Percentiles rank a stretch among this genome's conserved stretches.
phyloP scores from a whole-genome alignment of 306 rosid genomes.

The Benincasa hispida region DNA sequence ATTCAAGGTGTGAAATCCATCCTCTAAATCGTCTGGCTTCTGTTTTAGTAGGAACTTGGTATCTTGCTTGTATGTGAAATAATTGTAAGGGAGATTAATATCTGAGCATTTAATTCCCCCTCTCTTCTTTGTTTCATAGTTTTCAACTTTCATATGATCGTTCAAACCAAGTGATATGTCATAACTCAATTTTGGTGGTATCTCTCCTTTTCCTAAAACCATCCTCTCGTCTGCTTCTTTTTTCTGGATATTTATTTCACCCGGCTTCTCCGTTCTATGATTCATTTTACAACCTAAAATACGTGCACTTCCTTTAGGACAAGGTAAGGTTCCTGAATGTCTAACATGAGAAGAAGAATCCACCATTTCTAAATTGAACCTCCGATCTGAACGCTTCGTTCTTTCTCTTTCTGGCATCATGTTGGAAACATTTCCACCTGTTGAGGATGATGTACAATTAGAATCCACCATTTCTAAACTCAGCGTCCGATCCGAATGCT shows the following conservation, averaged over 20 bases:
- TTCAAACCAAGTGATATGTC: conserved; percentile 22
- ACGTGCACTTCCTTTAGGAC: conserved; percentile 19
- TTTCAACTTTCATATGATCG: conserved; percentile 17
- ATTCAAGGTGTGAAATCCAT: conserved; percentile 18
- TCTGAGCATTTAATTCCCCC: conserved; percentile 18
- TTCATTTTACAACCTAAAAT: conserved; percentile 17
- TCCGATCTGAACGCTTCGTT: conserved; percentile 15
- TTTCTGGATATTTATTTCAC: conserved; percentile 22
- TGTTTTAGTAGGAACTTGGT: conserved; percentile 38
- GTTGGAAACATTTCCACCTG: conserved; percentile 20
- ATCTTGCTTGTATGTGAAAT: conserved; percentile 19
- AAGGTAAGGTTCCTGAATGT: conserved; percentile 17
- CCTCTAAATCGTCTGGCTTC: conserved; percentile 23
- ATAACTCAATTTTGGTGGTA: conserved; percentile 19
- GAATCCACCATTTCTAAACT: conserved; percentile 20
- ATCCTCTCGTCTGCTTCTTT: conserved; percentile 26
- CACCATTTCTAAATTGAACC: conserved; percentile 19
- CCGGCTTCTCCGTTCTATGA: conserved; percentile 24
- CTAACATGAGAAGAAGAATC: conserved; percentile 19
- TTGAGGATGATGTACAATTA: conserved; percentile 31
- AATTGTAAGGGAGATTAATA: conserved; percentile 19
- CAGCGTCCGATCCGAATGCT: conserved; percentile 12
- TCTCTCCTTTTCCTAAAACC: conserved; percentile 16
- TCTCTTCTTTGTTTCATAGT: conserved; percentile 23
- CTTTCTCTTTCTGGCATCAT: conserved; percentile 25